Conservation (phyloP, 164 flowering plant species). For the grape (Vitis vinifera) region DNA sequence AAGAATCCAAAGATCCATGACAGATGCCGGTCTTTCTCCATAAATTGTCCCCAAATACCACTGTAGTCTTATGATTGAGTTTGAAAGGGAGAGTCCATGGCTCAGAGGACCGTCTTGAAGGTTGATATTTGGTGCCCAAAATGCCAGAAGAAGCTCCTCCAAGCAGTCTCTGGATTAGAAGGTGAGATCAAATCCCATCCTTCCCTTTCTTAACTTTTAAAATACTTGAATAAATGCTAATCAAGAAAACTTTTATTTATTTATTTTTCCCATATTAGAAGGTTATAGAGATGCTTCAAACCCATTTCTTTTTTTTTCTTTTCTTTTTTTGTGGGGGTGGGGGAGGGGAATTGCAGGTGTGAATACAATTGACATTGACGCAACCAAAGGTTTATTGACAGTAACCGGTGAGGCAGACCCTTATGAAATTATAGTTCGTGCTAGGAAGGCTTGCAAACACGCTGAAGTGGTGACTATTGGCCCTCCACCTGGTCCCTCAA, state of each 20-base stretch:
- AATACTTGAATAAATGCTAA: too few relatives aligned
- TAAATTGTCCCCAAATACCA: too few relatives aligned
- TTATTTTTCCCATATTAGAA: neutral
- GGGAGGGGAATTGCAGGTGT: slow-evolving; percentile 37
- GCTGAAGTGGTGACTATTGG: slow-evolving; percentile 56
- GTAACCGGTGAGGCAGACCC: slow-evolving; percentile 73
- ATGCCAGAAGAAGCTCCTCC: slow-evolving; percentile 66
- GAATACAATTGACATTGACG: slow-evolving; percentile 59
- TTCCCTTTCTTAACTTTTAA: neutral
- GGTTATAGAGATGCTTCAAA: too few relatives aligned
- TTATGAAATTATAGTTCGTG: slow-evolving; percentile 33
- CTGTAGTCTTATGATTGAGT: too few relatives aligned
- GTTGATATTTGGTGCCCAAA: slow-evolving; percentile 55
- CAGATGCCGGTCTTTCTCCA: too few relatives aligned
- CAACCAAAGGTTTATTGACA: slow-evolving; percentile 48
- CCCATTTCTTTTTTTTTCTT: too few relatives aligned
- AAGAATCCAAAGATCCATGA: too few relatives aligned
- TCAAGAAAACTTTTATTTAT: neutral
- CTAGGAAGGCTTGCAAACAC: slow-evolving; percentile 48
- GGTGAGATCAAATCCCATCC: slow-evolving; percentile 27
- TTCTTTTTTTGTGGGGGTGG: too few relatives aligned
- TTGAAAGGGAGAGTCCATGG: slow-evolving; percentile 33
- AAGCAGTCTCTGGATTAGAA: slow-evolving; percentile 46
- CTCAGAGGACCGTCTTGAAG: slow-evolving; percentile 62
- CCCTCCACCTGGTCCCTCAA: slow-evolving; percentile 59